Percentiles rank a stretch among this genome's conserved stretches.
Evolutionary conservation across 106 monocot species (phyloP).

Genomic region (Chionographis japonica): DNA sequence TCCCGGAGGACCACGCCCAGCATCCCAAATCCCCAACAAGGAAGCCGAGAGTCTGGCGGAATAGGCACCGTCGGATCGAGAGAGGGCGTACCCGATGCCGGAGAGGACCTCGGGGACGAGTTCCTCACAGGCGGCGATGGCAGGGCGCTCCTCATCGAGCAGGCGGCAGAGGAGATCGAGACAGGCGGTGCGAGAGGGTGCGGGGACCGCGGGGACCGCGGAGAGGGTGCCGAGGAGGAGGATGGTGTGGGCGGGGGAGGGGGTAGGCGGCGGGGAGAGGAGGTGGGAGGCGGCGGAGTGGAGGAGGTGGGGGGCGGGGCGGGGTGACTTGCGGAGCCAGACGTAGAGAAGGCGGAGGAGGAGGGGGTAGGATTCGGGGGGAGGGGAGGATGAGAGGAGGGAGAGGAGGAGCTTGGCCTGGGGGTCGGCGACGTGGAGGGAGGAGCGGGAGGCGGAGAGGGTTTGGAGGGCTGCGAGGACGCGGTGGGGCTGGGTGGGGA

Average conservation of each 20-base stretch:
- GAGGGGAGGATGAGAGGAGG: conserved; percentile 26
- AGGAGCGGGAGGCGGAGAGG: conserved; percentile 32
- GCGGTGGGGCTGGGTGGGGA: conserved; percentile 13
- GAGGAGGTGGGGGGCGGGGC: conserved; percentile 39
- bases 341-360: conserved; percentile 53
- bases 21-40: conserved; percentile 40
- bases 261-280: conserved; percentile 6
- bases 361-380: conserved; percentile 14
- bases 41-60: conserved; percentile 27
- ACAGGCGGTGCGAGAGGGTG: conserved; percentile 17
- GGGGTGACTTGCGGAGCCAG: conserved; percentile 43
- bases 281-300: background rate
- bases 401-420: conserved; percentile 57
- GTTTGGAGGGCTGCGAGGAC: conserved; percentile 40
- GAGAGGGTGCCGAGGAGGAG: conserved; percentile 53
- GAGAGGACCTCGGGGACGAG: conserved; percentile 30
- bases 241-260: conserved; percentile 14
- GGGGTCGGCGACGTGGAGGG: conserved; percentile 57
- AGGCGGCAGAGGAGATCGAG: conserved; percentile 23
- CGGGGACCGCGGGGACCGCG: conserved; percentile 12
- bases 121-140: background rate
- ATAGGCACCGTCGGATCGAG: conserved; percentile 8
- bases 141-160: conserved; percentile 5
- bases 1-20: background rate
- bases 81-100: conserved; percentile 53